A percentile compares a stretch with the other conserved stretches of the same genome.
These are phyloP conservation scores for Delitschia confertaspora DNA, from an alignment of 495 filamentous ascomycete species.

Conservation along the genomic window DNA sequence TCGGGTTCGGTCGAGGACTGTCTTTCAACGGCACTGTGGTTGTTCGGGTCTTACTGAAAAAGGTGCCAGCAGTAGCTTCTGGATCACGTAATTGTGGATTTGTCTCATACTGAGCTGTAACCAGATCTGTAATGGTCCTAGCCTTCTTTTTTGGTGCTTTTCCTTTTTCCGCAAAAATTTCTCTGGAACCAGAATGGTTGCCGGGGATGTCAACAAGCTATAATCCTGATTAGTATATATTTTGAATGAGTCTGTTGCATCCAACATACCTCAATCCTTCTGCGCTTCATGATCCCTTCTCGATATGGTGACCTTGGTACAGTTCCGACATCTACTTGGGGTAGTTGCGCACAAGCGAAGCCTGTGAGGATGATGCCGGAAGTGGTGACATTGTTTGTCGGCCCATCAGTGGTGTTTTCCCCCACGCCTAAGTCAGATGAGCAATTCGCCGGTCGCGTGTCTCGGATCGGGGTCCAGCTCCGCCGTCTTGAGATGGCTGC, in stretches of 20 bases:
- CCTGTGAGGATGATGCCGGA: conserved; percentile 9
- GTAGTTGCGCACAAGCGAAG: conserved; percentile 11
- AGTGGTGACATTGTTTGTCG: conserved; percentile 6
- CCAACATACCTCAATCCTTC: conserved; percentile 9
- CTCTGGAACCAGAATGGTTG: conserved; percentile 8
- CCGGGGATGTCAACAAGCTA: conserved; percentile 14
- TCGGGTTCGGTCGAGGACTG: not conserved
- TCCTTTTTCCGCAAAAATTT: conserved; percentile 38
- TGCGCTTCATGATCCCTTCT: not conserved
- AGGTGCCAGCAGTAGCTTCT: conserved; percentile 12
- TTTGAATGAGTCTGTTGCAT: not conserved
- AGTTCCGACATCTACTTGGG: not conserved
- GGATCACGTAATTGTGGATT: conserved; percentile 21
- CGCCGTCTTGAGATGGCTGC: conserved; percentile 43
- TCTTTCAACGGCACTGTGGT: conserved; percentile 14
- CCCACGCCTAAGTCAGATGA: conserved; percentile 2
- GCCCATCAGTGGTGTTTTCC: conserved; percentile 16
- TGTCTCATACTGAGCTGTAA: conserved; percentile 63
- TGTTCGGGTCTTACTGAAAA: conserved; percentile 22
- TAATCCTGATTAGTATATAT: not conserved
- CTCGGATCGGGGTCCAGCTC: conserved; percentile 50
- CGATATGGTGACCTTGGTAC: not conserved
- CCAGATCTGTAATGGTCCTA: conserved; percentile 75
- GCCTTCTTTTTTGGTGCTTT: conserved; percentile 62
- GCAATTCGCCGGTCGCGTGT: conserved; percentile 20